phyloP scores from a whole-genome alignment of 768 basidiomycete species.

The Phylloporus sp. region DNA sequence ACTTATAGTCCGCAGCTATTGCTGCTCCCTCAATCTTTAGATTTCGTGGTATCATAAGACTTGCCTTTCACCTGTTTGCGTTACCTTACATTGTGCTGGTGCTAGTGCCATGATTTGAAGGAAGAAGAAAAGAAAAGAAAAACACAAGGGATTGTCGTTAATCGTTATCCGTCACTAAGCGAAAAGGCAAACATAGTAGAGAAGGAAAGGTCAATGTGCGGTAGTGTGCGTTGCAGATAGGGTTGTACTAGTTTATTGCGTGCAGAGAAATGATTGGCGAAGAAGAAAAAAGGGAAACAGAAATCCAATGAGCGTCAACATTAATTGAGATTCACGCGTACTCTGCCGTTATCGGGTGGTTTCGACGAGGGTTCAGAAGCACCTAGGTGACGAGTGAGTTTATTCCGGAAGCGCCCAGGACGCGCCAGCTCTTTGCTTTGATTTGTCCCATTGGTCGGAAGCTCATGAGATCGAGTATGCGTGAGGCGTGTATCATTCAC shows the following conservation, averaged over 20 bases:
- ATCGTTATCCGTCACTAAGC: slow-evolving; percentile 1
- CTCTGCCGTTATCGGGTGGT: slow-evolving; percentile 32
- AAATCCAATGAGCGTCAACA: slow-evolving; percentile 15
- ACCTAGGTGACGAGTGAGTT: slow-evolving; percentile 25
- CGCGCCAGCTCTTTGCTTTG: slow-evolving; percentile 22
- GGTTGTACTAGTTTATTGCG: slow-evolving; percentile 24
- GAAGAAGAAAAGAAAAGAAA: not conserved
- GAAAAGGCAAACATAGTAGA: slow-evolving; percentile 9
- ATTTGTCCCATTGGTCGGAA: slow-evolving; percentile 12
- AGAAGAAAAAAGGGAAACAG: slow-evolving; percentile 1
- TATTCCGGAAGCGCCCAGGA: slow-evolving; percentile 28
- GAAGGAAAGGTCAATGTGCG: not conserved
- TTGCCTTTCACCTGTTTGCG: too few relatives aligned
- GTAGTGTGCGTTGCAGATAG: slow-evolving; percentile 21
- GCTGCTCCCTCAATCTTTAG: too few relatives aligned
- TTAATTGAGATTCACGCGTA: slow-evolving; percentile 34
- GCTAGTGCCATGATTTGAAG: too few relatives aligned
- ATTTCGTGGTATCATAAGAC: too few relatives aligned
- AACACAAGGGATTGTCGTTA: not conserved
- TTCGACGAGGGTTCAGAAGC: slow-evolving; percentile 25
- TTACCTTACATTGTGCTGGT: too few relatives aligned
- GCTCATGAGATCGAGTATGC: slow-evolving; percentile 26
- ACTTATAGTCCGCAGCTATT: too few relatives aligned
- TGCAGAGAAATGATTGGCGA: slow-evolving; percentile 12
- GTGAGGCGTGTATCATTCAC: slow-evolving; percentile 21